Evolutionary conservation across 1,284 basidiomycete genomes (phyloP).

Genomic region (Cryptococcus sp.): DNA sequence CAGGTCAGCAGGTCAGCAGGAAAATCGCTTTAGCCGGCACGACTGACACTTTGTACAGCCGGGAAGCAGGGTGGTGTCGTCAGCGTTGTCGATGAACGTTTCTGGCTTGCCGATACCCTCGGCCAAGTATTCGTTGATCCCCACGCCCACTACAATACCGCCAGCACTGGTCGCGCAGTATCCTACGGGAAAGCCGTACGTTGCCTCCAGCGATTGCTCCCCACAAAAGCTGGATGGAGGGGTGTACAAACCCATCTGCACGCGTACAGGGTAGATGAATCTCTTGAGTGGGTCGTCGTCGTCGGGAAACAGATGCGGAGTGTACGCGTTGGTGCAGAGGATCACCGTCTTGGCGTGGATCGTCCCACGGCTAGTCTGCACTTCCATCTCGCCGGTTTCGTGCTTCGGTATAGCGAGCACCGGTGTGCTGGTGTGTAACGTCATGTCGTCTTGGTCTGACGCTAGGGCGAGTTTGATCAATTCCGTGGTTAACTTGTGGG

Average conservation of each 20-base stretch:
- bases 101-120: slow-evolving; percentile 2
- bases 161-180: slow-evolving; percentile 24
- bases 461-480: neutral
- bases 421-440: slow-evolving; percentile 1
- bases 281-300: slow-evolving; percentile 3
- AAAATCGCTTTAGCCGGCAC: neutral
- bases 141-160: slow-evolving; percentile 25
- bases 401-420: neutral
- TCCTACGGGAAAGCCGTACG: slow-evolving; percentile 17
- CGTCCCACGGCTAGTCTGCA: slow-evolving; percentile 11
- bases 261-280: slow-evolving; percentile 13
- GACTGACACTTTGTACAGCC: slow-evolving; percentile 2
- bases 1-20: neutral
- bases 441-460: neutral
- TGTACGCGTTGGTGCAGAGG: slow-evolving; percentile 32
- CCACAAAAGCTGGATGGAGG: slow-evolving; percentile 20
- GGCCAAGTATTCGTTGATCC: neutral
- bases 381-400: no score
- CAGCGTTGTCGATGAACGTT: slow-evolving; percentile 15
- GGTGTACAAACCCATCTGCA: slow-evolving; percentile 16
- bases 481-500: slow-evolving; percentile 2
- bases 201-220: slow-evolving; percentile 12
- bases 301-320: slow-evolving; percentile 23
- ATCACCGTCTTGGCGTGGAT: slow-evolving; percentile 24
- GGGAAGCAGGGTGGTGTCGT: slow-evolving; percentile 16